Evolutionary conservation across 2,329 filamentous ascomycete species (phyloP).

Genomic region (Fusarium duplospermum): DNA sequence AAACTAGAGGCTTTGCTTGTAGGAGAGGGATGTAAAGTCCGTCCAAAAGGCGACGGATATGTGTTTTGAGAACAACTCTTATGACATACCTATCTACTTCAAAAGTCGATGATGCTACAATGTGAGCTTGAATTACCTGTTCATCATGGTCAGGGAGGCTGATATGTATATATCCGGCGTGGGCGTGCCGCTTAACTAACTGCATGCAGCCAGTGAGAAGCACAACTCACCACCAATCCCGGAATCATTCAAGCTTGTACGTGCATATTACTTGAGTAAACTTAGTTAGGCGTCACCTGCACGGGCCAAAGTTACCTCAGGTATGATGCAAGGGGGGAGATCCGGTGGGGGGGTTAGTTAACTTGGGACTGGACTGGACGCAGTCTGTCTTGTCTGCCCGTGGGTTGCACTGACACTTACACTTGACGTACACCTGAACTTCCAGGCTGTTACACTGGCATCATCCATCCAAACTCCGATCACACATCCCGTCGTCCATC

Average conservation of each 20-base stretch:
- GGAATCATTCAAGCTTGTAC: neutral
- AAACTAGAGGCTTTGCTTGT: constrained; percentile 21
- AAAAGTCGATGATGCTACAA: neutral
- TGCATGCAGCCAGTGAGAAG: constrained; percentile 19
- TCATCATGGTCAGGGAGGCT: neutral
- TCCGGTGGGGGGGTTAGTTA: constrained; percentile 1
- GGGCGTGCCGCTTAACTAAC: neutral
- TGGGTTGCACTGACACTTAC: constrained; percentile 22
- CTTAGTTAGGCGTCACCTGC: constrained; percentile 17
- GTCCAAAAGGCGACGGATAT: neutral
- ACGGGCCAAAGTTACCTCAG: constrained; percentile 5
- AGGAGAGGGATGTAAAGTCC: constrained; percentile 7
- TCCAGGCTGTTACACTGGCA: constrained; percentile 33
- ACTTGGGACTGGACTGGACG: constrained; percentile 2
- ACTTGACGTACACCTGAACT: constrained; percentile 32
- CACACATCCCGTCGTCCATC: constrained; percentile 23
- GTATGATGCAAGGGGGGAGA: constrained; percentile 43
- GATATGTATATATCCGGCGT: neutral
- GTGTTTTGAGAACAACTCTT: neutral
- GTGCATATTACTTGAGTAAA: neutral
- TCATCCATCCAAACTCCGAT: constrained; percentile 10
- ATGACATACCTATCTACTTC: neutral
- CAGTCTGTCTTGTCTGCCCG: neutral
- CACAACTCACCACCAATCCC: constrained; percentile 15
- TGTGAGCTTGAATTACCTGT: neutral